phyloP scores from a whole-genome alignment of 441 rosid species.

The Croton setiger region DNA sequence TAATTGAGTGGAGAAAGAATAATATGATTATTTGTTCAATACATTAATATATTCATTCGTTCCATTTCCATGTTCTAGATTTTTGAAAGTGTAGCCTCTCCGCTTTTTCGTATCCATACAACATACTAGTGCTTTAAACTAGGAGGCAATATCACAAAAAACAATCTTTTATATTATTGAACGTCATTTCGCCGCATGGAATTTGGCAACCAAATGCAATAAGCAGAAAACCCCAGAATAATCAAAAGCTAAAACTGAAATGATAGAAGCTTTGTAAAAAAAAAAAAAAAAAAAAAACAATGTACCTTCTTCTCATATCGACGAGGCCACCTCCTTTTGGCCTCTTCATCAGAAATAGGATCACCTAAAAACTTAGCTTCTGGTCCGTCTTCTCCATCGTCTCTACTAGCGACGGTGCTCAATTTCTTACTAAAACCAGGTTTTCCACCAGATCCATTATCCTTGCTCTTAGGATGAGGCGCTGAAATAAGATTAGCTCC shows the following conservation, averaged over 20 bases:
- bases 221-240: not conserved
- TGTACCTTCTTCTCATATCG: conserved; percentile 38
- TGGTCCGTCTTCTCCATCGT: conserved; percentile 15
- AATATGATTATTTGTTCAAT: too few species aligned
- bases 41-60: not conserved
- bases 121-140: not conserved
- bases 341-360: conserved; percentile 38
- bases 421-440: not conserved
- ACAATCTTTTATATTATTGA: not conserved
- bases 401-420: not conserved
- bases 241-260: not conserved
- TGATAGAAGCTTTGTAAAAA: too few species aligned
- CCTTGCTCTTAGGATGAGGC: not conserved
- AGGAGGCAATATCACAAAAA: not conserved
- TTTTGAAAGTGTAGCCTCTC: not conserved
- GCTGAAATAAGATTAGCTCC: not conserved
- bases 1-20: too few species aligned
- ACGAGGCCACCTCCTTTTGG: conserved; percentile 49
- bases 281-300: not conserved
- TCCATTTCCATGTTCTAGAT: not conserved
- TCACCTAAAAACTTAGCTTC: conserved; percentile 37
- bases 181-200: not conserved
- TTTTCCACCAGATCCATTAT: not conserved
- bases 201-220: not conserved
- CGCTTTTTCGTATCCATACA: not conserved